Evolutionary conservation across 164 flowering plant species (phyloP).

Genomic region (Brasenia schreberi): DNA sequence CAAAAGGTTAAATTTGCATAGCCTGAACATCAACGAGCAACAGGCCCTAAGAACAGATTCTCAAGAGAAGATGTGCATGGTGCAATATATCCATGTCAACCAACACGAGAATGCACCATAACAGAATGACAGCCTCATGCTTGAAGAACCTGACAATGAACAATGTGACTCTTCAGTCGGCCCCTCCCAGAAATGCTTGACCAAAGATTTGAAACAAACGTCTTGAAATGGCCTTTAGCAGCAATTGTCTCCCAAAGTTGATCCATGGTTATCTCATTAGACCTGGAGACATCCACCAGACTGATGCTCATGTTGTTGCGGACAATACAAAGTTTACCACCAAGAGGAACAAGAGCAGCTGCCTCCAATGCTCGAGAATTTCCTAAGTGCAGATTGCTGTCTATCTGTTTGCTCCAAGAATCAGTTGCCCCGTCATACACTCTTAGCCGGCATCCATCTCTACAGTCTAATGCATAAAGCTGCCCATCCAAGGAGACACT

Average conservation of each 20-base stretch:
- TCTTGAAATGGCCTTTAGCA: slow-evolving; percentile 61
- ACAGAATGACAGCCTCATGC: slow-evolving; percentile 16
- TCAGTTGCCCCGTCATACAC: slow-evolving; percentile 44
- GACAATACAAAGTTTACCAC: slow-evolving; percentile 59
- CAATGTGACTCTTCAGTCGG: slow-evolving; percentile 57
- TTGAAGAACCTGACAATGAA: slow-evolving; percentile 66
- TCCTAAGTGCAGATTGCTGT: slow-evolving; percentile 62
- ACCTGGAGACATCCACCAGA: slow-evolving; percentile 46
- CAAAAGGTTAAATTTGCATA: not conserved
- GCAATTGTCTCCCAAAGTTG: slow-evolving; percentile 68
- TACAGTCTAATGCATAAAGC: slow-evolving; percentile 76
- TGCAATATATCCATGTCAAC: not conserved
- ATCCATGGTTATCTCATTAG: slow-evolving; percentile 23
- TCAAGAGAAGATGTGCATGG: not conserved
- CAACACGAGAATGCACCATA: not conserved
- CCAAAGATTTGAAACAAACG: slow-evolving; percentile 47
- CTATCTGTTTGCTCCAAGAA: slow-evolving; percentile 63
- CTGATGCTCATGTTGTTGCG: slow-evolving; percentile 75
- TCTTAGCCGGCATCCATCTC: slow-evolving; percentile 77
- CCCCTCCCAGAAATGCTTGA: slow-evolving; percentile 53
- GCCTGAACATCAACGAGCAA: not conserved
- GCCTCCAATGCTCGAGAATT: slow-evolving; percentile 65
- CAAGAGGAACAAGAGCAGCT: slow-evolving; percentile 56
- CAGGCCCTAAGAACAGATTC: not conserved
- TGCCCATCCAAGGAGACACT: slow-evolving; percentile 40